Evolutionary conservation across 1,284 basidiomycete species (phyloP), one percentile per base, ranked within the genome.

Genomic region (Pseudozyma hubeiensis): DNA sequence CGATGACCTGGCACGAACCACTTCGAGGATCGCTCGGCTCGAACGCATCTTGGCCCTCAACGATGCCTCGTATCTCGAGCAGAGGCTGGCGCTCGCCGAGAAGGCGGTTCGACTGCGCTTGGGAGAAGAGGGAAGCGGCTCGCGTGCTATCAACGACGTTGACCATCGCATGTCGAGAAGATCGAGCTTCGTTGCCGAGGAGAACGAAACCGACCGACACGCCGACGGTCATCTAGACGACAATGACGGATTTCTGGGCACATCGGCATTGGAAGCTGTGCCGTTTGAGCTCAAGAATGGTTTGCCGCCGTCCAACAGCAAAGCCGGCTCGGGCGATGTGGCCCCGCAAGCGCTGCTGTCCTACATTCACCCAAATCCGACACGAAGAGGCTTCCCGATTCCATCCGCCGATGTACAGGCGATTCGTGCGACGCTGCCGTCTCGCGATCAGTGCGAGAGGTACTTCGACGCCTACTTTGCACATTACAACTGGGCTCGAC

Each of bases 381-480:
- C 72, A 16, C 52, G 63, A 4, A 46, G 66, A 54, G 72, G 72
- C 17, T 70, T 75, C 19, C 72, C 72, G 7, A 75, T 75, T n/a
- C 72, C 72, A 0, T 56, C 52, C 5, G 60, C 72, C 1, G 72
- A 75, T 24, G 67, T 75, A 0, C 72, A 75, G 31, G 63, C 67
- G 16, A 75, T 75, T 37, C 59, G 72, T 3, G 67, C 66, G 0
- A 70, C 72, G 5, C 24, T 75, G 13, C 72, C 72, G 1, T 66
- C 66, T 1, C 39, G 64, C 8, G 67, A 70, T 7, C 66, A 69
- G 45, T 70, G 67, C 53, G 72, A 75, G 17, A 53, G 72, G 9
- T 75, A 75, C 64, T 66, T 75, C 53, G 72, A 75, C 33, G 66
- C 63, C 30, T 75, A 66, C 50, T 75, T 75, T 58, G 66, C 66